phyloP scores from a whole-genome alignment of 768 basidiomycete genomes.

The Lactarius deliciosus region DNA sequence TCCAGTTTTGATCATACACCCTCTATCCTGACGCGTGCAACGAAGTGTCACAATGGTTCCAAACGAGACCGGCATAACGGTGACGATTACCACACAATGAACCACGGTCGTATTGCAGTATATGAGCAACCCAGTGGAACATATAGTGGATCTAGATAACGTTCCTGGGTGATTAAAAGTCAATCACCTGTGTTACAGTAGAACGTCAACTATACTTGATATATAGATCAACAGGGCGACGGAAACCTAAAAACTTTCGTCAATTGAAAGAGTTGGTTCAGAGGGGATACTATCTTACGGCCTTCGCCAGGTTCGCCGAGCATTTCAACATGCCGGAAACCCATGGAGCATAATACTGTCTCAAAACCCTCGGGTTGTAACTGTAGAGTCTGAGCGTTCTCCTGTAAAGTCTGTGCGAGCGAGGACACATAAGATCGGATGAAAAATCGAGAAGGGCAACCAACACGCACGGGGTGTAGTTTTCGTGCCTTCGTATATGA shows the following conservation, averaged over 20 bases:
- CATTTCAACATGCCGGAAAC: conserved; percentile 53
- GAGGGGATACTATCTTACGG: conserved; percentile 46
- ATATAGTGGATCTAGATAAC: neutral
- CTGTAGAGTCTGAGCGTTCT: conserved; percentile 54
- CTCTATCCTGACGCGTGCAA: neutral
- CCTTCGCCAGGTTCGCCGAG: conserved; percentile 62
- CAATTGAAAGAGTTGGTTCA: conserved; percentile 1
- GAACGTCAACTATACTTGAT: conserved; percentile 13
- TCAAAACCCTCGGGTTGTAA: conserved; percentile 68
- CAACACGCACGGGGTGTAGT: conserved; percentile 52
- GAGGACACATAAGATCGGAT: neutral
- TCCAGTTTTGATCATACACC: neutral
- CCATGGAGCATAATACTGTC: conserved; percentile 52
- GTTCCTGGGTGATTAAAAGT: neutral
- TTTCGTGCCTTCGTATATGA: conserved; percentile 77
- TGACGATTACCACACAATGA: conserved; percentile 17
- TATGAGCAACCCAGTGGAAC: neutral
- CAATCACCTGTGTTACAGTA: neutral
- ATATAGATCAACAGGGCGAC: conserved; percentile 30
- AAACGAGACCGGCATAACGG: conserved; percentile 36
- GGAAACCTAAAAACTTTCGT: conserved; percentile 25
- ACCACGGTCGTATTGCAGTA: neutral
- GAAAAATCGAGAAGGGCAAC: neutral
- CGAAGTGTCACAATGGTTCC: conserved; percentile 37
- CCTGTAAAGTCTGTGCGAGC: conserved; percentile 49